Percentiles rank a stretch among this genome's conserved stretches.
phyloP scores from a whole-genome alignment of 805 yeast genomes.

The Kodamaea neixiangensis region DNA sequence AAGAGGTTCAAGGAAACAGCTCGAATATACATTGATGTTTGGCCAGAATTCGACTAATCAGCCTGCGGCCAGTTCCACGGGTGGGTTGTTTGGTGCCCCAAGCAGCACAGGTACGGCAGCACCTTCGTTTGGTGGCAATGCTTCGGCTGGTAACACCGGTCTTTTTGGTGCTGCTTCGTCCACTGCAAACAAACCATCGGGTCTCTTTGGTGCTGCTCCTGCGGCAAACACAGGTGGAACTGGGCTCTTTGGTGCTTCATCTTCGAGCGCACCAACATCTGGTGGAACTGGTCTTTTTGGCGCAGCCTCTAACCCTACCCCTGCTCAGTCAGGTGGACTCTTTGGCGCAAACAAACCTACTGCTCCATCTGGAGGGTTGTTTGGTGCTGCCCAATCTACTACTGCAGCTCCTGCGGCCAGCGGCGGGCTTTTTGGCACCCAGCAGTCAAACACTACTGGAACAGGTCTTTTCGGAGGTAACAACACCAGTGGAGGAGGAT shows the following conservation, averaged over 20 bases:
- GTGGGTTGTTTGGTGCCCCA: constrained; percentile 9
- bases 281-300: constrained; percentile 5
- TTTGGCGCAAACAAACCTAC: constrained; percentile 7
- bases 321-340: constrained; percentile 3
- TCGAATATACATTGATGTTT: constrained; percentile 6
- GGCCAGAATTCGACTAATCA: constrained; percentile 10
- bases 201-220: constrained; percentile 6
- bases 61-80: constrained; percentile 4
- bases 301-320: constrained; percentile 1
- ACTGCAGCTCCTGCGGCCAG: neutral
- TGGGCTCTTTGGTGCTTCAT: constrained; percentile 5
- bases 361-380: constrained; percentile 5
- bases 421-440: constrained; percentile 7
- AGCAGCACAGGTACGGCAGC: constrained; percentile 5
- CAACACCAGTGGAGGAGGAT: neutral
- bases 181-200: neutral
- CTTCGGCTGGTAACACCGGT: constrained; percentile 2
- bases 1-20: neutral
- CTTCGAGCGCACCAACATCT: neutral
- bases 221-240: neutral
- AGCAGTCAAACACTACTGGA: neutral
- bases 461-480: constrained; percentile 3
- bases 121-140: constrained; percentile 6
- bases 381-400: constrained; percentile 5
- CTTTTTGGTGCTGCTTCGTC: constrained; percentile 10